These are phyloP conservation scores for Jimgerdemannia flammicorona DNA, from an alignment of 192 early-diverging fungal species.

Conservation along the genomic window DNA sequence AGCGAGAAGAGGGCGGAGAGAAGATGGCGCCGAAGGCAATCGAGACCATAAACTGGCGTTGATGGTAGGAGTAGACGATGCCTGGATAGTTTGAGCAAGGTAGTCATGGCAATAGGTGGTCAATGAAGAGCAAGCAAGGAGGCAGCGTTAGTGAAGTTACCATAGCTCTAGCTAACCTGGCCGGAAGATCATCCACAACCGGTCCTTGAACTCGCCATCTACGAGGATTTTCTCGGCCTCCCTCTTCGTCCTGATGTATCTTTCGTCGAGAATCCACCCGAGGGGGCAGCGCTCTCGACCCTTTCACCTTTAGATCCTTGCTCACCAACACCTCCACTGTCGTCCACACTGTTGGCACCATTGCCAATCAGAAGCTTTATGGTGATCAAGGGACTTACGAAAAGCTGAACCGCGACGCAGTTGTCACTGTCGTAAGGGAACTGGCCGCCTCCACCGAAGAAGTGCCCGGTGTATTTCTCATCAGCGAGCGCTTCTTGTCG, in stretches of 20 bases:
- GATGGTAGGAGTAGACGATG: slow-evolving; percentile 16
- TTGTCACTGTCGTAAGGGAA: slow-evolving; percentile 9
- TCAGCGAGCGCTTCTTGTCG: too few species aligned
- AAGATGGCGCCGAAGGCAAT: slow-evolving; percentile 11
- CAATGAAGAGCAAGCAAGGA: too few species aligned
- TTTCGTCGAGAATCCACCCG: slow-evolving; percentile 8
- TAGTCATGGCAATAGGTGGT: background rate
- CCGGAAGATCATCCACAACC: slow-evolving; percentile 12
- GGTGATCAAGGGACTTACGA: slow-evolving; percentile 14
- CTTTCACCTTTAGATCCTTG: background rate
- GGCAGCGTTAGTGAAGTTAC: too few species aligned
- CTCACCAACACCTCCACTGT: slow-evolving; percentile 8
- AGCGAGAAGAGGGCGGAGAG: slow-evolving; percentile 9
- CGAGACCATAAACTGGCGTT: slow-evolving; percentile 15
- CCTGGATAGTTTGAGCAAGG: background rate
- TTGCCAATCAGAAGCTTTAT: slow-evolving; percentile 11
- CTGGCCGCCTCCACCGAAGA: slow-evolving; percentile 6
- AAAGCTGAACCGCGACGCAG: slow-evolving; percentile 18
- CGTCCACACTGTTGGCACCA: slow-evolving; percentile 18
- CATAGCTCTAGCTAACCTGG: slow-evolving; percentile 15
- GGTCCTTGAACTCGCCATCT: too few species aligned
- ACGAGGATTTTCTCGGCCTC: slow-evolving; percentile 19
- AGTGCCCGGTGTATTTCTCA: slow-evolving; percentile 24
- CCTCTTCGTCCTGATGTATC: slow-evolving; percentile 16
- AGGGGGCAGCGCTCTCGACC: slow-evolving; percentile 19